Evolutionary conservation across 2,329 filamentous ascomycete species (phyloP).

Genomic region (Xylaria sp.): DNA sequence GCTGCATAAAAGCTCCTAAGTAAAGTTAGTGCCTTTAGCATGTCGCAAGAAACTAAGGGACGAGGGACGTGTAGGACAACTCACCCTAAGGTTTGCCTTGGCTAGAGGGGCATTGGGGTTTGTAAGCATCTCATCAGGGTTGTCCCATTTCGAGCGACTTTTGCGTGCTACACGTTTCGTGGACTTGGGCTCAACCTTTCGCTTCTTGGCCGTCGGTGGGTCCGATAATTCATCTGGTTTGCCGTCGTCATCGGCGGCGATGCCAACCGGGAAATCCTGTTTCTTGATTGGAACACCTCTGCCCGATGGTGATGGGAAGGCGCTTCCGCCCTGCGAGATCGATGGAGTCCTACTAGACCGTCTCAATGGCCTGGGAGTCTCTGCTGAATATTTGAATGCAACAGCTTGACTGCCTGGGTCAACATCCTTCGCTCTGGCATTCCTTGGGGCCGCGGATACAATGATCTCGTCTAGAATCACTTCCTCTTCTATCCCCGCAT

Average conservation of each 20-base stretch:
- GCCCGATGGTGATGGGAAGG: conserved; percentile 9
- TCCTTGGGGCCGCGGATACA: conserved; percentile 6
- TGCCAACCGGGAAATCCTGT: conserved; percentile 30
- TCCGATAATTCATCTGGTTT: conserved; percentile 37
- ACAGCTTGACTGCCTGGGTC: not conserved
- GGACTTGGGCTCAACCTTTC: conserved; percentile 42
- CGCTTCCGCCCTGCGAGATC: conserved; percentile 29
- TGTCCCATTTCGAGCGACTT: conserved; percentile 45
- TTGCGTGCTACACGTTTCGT: conserved; percentile 44
- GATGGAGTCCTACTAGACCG: conserved; percentile 16
- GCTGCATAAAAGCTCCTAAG: conserved; percentile 51
- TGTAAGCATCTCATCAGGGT: conserved; percentile 51
- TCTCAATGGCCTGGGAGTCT: not conserved
- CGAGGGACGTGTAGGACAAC: conserved; percentile 27
- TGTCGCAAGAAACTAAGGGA: not conserved
- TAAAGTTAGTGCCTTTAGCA: not conserved
- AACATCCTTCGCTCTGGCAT: not conserved
- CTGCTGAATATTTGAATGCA: not conserved
- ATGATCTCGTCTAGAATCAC: conserved; percentile 21
- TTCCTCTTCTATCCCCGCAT: conserved; percentile 2
- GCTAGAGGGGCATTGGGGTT: conserved; percentile 51
- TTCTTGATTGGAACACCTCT: conserved; percentile 32
- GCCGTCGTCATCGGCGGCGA: conserved; percentile 20
- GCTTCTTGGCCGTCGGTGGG: conserved; percentile 42
- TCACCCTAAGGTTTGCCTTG: conserved; percentile 50